A percentile compares a stretch with the other conserved stretches of the same genome.
Conservation (phyloP, 768 basidiomycete species). For the Hydnomerulius pinastri region DNA sequence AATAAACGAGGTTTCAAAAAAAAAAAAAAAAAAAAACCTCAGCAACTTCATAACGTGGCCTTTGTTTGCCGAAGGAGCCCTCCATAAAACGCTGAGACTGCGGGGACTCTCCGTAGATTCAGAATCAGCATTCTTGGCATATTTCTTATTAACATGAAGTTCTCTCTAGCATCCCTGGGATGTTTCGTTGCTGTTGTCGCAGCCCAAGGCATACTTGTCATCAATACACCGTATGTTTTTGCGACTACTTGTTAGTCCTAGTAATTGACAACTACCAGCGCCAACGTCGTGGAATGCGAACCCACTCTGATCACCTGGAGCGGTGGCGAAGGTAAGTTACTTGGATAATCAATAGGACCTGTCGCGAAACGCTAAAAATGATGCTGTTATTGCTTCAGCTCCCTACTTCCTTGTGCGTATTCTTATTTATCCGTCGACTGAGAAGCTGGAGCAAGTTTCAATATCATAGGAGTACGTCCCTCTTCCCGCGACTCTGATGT, state of each 20-base stretch:
- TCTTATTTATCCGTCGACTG: no score
- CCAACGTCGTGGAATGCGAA: conserved; percentile 49
- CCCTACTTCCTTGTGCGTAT: conserved; percentile 60
- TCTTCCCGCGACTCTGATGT: background rate
- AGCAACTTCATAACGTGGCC: background rate
- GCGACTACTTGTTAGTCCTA: background rate
- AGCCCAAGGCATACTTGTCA: conserved; percentile 41
- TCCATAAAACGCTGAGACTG: background rate
- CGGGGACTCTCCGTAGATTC: no score
- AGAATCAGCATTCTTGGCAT: background rate
- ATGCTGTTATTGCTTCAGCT: conserved; percentile 31
- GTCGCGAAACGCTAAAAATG: conserved; percentile 7
- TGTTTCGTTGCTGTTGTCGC: conserved; percentile 40
- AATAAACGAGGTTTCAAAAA: no score
- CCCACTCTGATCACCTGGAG: conserved; percentile 51
- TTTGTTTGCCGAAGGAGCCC: background rate
- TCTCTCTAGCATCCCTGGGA: conserved; percentile 35
- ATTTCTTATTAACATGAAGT: background rate
- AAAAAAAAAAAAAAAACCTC: no score
- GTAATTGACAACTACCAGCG: conserved; percentile 29
- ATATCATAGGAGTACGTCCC: conserved; percentile 32
- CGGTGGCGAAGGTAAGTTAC: conserved; percentile 50
- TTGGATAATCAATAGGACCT: background rate
- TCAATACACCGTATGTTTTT: conserved; percentile 66
- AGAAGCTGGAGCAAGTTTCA: no score